Base-by-base conservation (phyloP, 192 early-diverging fungal species). In the Dissophora ornata region DNA sequence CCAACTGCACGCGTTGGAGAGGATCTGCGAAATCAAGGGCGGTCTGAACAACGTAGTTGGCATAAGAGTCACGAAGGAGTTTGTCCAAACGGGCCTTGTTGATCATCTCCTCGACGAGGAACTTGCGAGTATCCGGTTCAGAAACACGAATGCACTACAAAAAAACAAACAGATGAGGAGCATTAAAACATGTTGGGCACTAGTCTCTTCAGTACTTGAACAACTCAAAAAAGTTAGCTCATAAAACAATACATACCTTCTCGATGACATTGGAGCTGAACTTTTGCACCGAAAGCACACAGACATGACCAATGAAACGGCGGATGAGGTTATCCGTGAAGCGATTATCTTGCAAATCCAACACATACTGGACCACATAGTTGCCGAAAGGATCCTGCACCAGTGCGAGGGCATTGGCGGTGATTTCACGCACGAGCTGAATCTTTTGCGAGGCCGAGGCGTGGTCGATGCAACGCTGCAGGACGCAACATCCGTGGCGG, bases 181-280 rank as follows among this genome's bases (percentile, higher is more conserved):
- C 1, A 33, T n/a, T n/a, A 38, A 54, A 24, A 36, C 18, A 21
- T 36, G 21, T 33, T 22, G 25, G 9, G 29, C 33, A 21, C 36
- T 9, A 38, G 12, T 5, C 7, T 38, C 36, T 38, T 12, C 36
- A 38, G 12, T 12, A n/a, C n/a, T n/a, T n/a, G n/a, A n/a, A n/a
- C n/a, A n/a, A n/a, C n/a, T n/a, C n/a, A n/a, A n/a, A n/a, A n/a
- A n/a, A n/a, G n/a, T n/a, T n/a, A n/a, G n/a, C n/a, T n/a, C n/a
- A n/a, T n/a, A n/a, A n/a, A n/a, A n/a, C n/a, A n/a, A n/a, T n/a
- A 34, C 28, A 19, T 81, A 90, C 90, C 89, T 96, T 96, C 79
- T 96, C 95, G 68, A 96, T 93, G 29, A 95, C 95, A 70, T 96
- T 96, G 40, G 93, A 94, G 62, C 91, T 93, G 66, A 94, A 95